Evolutionary conservation across 1,139 yeast species (phyloP), one percentile per base, ranked within the genome.

Genomic region (Scheffersomyces illinoinensis): DNA sequence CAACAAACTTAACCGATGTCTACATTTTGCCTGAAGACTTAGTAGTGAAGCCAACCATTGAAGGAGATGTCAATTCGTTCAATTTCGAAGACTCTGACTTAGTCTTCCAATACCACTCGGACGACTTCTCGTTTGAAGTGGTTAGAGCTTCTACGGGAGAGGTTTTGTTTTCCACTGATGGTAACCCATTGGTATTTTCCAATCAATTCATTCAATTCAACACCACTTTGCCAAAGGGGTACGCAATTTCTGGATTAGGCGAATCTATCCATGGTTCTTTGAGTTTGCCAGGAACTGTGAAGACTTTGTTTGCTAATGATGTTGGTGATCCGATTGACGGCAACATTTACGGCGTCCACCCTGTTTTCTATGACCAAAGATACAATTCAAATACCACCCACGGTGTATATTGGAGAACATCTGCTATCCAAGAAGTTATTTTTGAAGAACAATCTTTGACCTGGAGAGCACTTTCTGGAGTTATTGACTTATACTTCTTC

Each of bases 141-240:
- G 57, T 61, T n/a, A 64, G 78, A 49, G 62, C 61, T 24, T 66
- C 71, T 6, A 67, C 69, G 23, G 66, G 64, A 8, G 77, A 74
- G 52, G 59, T 64, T 1, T 55, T 74, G 33, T 74, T 72, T 58
- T 67, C 72, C 55, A 72, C 76, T n/a, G 61, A 64, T 47, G 76
- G 74, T 1, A 70, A 70, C 56, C 72, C 74, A 50, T 62, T 75
- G 53, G 77, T 74, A 8, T 74, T 66, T 58, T 73, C 75, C 24
- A 71, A 73, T 60, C 76, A 74, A 58, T 74, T 73, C 57, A 58
- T 73, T 46, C 76, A 72, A 60, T 68, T 73, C 62, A 70, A 70
- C 58, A 71, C 76, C 26, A 55, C 66, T 8, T 63, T 73, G 51
- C 76, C 76, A 2, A 53, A 64, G 50, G 70, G 66, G 18, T 74